phyloP scores from a whole-genome alignment of 2,329 filamentous ascomycete genomes.

The Penicillium carneum region DNA sequence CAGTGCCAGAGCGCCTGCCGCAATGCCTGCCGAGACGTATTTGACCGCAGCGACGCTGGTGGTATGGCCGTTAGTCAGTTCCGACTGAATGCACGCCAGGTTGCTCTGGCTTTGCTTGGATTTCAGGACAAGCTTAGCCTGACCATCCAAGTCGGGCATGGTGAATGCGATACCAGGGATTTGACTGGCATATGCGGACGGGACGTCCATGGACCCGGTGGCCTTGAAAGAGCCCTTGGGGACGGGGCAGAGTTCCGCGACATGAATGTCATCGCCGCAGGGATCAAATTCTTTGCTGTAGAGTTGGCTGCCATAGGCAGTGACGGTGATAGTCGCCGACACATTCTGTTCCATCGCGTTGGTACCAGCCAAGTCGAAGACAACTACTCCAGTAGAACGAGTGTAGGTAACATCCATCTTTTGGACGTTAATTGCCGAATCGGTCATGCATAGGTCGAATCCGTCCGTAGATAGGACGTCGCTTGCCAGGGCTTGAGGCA shows the following conservation, averaged over 20 bases:
- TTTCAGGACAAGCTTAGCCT: constrained; percentile 79
- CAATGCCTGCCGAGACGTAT: constrained; percentile 83
- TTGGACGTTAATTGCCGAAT: constrained; percentile 71
- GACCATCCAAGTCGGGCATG: constrained; percentile 86
- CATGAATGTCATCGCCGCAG: constrained; percentile 71
- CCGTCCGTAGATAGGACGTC: constrained; percentile 81
- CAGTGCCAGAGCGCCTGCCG: constrained; percentile 79
- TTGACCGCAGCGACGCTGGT: constrained; percentile 76
- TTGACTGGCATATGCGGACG: constrained; percentile 71
- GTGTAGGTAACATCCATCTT: constrained; percentile 81
- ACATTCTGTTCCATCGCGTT: constrained; percentile 80
- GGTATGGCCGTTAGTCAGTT: constrained; percentile 87
- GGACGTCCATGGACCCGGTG: constrained; percentile 73
- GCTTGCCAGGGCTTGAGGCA: constrained; percentile 62
- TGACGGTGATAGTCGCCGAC: constrained; percentile 75
- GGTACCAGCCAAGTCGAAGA: constrained; percentile 81
- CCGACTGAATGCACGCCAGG: constrained; percentile 82
- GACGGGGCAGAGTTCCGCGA: constrained; percentile 83
- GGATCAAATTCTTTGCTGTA: constrained; percentile 85
- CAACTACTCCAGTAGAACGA: constrained; percentile 73
- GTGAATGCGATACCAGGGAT: constrained; percentile 90
- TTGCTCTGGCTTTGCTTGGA: constrained; percentile 65
- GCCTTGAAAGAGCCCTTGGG: constrained; percentile 78
- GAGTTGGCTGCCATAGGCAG: constrained; percentile 81
- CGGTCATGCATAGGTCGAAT: constrained; percentile 73